These are phyloP conservation scores for Rhynchosporium graminicola DNA, from an alignment of 2,329 filamentous ascomycete genomes.

Conservation along the genomic window DNA sequence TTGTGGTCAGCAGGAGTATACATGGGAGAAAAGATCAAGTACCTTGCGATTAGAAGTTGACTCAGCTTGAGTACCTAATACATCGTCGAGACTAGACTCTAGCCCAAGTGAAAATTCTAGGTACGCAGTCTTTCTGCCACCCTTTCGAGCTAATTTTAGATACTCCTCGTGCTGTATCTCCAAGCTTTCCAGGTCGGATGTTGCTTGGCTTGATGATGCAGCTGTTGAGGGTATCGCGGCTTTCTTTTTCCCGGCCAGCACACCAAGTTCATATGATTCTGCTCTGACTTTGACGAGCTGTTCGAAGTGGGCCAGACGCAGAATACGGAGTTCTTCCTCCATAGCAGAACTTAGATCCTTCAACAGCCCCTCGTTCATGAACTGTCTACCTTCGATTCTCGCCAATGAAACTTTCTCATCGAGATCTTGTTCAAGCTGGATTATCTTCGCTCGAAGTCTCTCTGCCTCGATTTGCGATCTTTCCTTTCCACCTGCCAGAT, in stretches of 20 bases:
- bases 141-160: neutral
- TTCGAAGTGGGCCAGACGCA: slow-evolving; percentile 10
- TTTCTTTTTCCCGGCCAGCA: slow-evolving; percentile 9
- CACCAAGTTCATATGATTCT: slow-evolving; percentile 16
- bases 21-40: neutral
- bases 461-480: neutral
- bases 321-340: slow-evolving; percentile 9
- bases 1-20: neutral
- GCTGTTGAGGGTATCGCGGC: neutral
- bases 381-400: slow-evolving; percentile 11
- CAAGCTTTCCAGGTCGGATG: neutral
- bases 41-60: slow-evolving; percentile 12
- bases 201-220: neutral
- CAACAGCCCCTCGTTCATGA: slow-evolving; percentile 1
- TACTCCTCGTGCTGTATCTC: neutral
- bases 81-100: neutral
- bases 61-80: neutral
- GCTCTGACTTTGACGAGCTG: slow-evolving; percentile 14
- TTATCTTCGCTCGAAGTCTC: neutral
- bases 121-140: slow-evolving; percentile 11
- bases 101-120: slow-evolving; percentile 16
- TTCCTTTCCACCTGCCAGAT: neutral
- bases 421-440: neutral
- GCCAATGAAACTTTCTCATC: neutral
- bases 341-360: slow-evolving; percentile 12